Evolutionary conservation across 495 filamentous ascomycete species (phyloP).

Genomic region (Daldinia loculata): DNA sequence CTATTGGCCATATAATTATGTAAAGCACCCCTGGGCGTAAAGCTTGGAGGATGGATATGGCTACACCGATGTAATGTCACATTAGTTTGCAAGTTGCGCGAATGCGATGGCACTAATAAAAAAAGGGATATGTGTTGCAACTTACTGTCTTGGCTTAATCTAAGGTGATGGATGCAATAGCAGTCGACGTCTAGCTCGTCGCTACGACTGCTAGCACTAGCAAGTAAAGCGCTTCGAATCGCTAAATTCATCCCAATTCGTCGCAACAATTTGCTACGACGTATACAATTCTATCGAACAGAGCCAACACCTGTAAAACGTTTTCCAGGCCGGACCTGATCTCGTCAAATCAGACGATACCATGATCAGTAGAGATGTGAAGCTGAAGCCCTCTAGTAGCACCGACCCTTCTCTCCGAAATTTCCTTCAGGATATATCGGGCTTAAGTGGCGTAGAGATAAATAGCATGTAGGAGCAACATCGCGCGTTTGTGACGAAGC

Average conservation of each 20-base stretch:
- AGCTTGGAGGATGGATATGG: constrained; percentile 7
- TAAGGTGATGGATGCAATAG: constrained; percentile 1
- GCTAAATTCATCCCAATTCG: constrained; percentile 36
- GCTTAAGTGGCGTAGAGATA: neutral
- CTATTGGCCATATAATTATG: constrained; percentile 22
- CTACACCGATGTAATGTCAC: constrained; percentile 34
- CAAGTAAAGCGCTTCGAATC: neutral
- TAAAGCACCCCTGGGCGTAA: constrained; percentile 6
- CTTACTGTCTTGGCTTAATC: constrained; percentile 21
- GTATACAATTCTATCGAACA: neutral
- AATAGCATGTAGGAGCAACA: constrained; percentile 8
- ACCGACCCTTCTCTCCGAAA: neutral
- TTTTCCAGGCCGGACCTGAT: constrained; percentile 2
- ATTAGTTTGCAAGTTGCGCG: constrained; percentile 24
- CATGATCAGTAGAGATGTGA: constrained; percentile 1
- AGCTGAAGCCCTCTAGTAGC: neutral
- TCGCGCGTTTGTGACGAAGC: neutral
- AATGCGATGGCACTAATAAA: constrained; percentile 16
- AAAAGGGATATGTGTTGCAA: constrained; percentile 14
- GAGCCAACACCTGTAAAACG: constrained; percentile 17
- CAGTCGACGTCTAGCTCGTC: neutral
- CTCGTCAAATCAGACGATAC: neutral
- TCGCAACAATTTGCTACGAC: constrained; percentile 12
- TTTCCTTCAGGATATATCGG: neutral
- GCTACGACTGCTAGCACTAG: neutral